These are phyloP conservation scores for Ascochyta viciae-villosae DNA, from an alignment of 2,329 filamentous ascomycete species.

Conservation along the genomic window DNA sequence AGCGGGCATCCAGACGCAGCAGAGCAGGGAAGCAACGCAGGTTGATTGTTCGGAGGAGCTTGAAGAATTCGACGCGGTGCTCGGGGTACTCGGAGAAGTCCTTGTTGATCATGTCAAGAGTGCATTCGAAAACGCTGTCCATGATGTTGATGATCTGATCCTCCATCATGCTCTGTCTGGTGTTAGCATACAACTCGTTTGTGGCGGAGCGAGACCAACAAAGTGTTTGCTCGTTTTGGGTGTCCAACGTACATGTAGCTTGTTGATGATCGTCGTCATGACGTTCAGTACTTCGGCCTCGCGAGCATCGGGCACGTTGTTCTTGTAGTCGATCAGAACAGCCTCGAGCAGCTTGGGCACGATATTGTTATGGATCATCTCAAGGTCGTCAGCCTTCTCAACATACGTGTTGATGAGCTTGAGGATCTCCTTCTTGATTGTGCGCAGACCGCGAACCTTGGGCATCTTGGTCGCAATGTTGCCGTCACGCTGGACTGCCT, in stretches of 20 bases:
- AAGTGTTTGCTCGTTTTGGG: conserved; percentile 60
- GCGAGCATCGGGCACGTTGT: conserved; percentile 92
- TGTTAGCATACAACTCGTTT: conserved; percentile 28
- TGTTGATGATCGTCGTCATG: conserved; percentile 96
- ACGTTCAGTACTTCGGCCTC: conserved; percentile 97
- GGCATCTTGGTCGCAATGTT: conserved; percentile 97
- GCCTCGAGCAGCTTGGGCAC: conserved; percentile 95
- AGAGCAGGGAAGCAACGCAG: conserved; percentile 95
- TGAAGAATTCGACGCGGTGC: conserved; percentile 99
- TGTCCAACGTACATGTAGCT: conserved; percentile 84
- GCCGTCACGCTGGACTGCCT: conserved; percentile 86
- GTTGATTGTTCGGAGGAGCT: conserved; percentile 93
- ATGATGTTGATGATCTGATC: conserved; percentile 97
- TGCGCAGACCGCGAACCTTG: conserved; percentile 90
- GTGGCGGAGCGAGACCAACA: conserved; percentile 42
- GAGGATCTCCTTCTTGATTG: conserved; percentile 98
- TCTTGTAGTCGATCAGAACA: conserved; percentile 94
- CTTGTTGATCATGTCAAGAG: conserved; percentile 99
- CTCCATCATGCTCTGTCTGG: conserved; percentile 83
- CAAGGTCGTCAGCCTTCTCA: conserved; percentile 94
- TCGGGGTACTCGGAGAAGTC: conserved; percentile 99
- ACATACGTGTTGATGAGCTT: conserved; percentile 99
- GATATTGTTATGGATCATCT: conserved; percentile 91
- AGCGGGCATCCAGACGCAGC: conserved; percentile 89
- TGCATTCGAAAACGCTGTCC: conserved; percentile 98